Evolutionary conservation across 1,139 yeast species (phyloP).

Genomic region (Zygosaccharomyces pseudobailii): DNA sequence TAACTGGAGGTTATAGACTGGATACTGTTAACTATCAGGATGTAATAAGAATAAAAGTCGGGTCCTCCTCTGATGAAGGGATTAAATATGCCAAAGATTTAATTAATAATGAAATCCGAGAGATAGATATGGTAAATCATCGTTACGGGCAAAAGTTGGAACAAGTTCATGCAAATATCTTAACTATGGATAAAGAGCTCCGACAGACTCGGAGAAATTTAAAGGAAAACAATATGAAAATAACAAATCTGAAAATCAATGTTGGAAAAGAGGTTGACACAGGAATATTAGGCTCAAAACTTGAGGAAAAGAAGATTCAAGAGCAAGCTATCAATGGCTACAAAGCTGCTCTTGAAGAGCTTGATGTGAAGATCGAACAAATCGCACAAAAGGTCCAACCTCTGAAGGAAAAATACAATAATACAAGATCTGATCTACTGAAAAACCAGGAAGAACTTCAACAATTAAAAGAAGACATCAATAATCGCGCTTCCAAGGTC

Average conservation of each 20-base stretch:
- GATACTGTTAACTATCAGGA: constrained; percentile 53
- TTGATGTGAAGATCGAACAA: constrained; percentile 25
- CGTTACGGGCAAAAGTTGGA: constrained; percentile 16
- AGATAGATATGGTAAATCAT: constrained; percentile 16
- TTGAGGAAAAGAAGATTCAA: constrained; percentile 29
- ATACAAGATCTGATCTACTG: constrained; percentile 12
- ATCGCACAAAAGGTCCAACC: constrained; percentile 24
- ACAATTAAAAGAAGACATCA: constrained; percentile 25
- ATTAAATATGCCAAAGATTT: constrained; percentile 24
- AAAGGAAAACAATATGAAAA: constrained; percentile 18
- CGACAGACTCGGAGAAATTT: constrained; percentile 8
- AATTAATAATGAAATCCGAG: constrained; percentile 25
- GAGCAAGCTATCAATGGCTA: constrained; percentile 29
- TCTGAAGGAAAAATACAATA: constrained; percentile 21
- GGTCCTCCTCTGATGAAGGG: constrained; percentile 23
- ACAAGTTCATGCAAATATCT: constrained; percentile 11
- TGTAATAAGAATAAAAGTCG: constrained; percentile 22
- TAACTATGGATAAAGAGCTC: constrained; percentile 10
- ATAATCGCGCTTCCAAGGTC: constrained; percentile 25
- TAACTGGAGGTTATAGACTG: constrained; percentile 44
- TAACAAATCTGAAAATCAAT: constrained; percentile 23
- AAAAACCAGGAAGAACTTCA: constrained; percentile 13
- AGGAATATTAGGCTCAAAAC: constrained; percentile 36
- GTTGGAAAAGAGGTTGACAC: constrained; percentile 38
- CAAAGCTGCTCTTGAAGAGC: constrained; percentile 25